Evolutionary conservation across 176 grass and related monocot genomes (phyloP).

Genomic region (Secale cereale): DNA sequence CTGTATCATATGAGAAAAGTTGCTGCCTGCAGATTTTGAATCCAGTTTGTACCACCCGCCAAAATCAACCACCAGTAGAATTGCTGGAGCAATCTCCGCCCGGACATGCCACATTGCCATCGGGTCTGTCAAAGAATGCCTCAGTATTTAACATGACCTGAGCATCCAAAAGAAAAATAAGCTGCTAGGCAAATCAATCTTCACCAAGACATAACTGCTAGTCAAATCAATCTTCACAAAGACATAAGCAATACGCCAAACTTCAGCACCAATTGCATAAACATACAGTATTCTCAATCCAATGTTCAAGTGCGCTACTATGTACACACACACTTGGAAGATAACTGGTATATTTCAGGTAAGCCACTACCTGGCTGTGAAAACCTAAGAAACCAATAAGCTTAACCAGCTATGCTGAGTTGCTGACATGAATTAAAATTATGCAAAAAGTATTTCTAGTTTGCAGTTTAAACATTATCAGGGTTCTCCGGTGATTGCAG

Average conservation of each 20-base stretch:
- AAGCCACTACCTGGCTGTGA: neutral
- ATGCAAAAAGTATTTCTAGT: neutral
- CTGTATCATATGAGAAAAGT: constrained; percentile 59
- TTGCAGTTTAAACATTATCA: neutral
- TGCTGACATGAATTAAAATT: neutral
- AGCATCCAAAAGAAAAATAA: constrained; percentile 63
- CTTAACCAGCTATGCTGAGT: neutral
- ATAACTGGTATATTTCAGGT: neutral
- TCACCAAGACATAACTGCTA: constrained; percentile 21
- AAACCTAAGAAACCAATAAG: neutral
- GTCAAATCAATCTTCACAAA: constrained; percentile 9
- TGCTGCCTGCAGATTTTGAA: constrained; percentile 46
- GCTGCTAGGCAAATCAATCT: constrained; percentile 29
- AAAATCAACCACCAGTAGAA: constrained; percentile 98
- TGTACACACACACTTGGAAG: too few relatives aligned
- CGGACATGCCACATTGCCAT: constrained; percentile 96
- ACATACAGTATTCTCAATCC: neutral
- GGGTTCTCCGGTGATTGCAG: neutral
- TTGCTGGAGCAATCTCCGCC: constrained; percentile 67
- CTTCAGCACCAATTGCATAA: neutral
- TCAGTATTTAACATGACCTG: constrained; percentile 83
- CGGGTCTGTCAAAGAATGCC: constrained; percentile 91
- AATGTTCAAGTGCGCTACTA: too few relatives aligned
- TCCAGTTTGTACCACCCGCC: constrained; percentile 89
- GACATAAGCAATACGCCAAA: neutral